Evolutionary conservation across 2,329 filamentous ascomycete species (phyloP).

Genomic region (Sordariomycetes sp.): DNA sequence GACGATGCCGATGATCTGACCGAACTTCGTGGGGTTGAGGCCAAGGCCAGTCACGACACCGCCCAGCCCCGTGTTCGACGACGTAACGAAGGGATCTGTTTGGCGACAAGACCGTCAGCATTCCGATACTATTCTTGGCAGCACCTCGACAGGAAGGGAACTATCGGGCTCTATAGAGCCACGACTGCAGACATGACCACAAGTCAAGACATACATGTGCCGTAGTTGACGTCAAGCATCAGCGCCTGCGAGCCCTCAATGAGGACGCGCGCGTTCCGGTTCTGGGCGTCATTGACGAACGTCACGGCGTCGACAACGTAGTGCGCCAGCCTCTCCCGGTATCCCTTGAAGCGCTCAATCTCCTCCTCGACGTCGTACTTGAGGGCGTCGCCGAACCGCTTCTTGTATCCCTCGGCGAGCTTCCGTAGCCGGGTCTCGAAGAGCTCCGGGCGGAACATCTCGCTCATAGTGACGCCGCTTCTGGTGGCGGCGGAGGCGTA

Average conservation of each 20-base stretch:
- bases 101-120: not conserved
- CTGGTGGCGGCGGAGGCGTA: constrained; percentile 24
- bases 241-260: constrained; percentile 51
- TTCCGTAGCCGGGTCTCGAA: constrained; percentile 55
- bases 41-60: constrained; percentile 13
- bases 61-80: constrained; percentile 13
- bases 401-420: constrained; percentile 49
- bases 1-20: constrained; percentile 48
- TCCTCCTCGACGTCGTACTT: constrained; percentile 58
- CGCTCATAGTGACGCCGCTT: constrained; percentile 51
- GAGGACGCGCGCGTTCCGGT: constrained; percentile 44
- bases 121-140: not conserved
- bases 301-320: constrained; percentile 56
- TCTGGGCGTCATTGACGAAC: constrained; percentile 48
- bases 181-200: not conserved
- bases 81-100: constrained; percentile 14
- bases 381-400: constrained; percentile 54
- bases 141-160: not conserved
- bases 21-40: constrained; percentile 39
- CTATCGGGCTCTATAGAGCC: not conserved
- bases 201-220: constrained; percentile 8
- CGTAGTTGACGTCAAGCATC: constrained; percentile 53
- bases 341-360: constrained; percentile 45
- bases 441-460: constrained; percentile 51
- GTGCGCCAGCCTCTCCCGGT: constrained; percentile 40